phyloP scores from a whole-genome alignment of 306 rosid genomes.

The Prunus mongolica region DNA sequence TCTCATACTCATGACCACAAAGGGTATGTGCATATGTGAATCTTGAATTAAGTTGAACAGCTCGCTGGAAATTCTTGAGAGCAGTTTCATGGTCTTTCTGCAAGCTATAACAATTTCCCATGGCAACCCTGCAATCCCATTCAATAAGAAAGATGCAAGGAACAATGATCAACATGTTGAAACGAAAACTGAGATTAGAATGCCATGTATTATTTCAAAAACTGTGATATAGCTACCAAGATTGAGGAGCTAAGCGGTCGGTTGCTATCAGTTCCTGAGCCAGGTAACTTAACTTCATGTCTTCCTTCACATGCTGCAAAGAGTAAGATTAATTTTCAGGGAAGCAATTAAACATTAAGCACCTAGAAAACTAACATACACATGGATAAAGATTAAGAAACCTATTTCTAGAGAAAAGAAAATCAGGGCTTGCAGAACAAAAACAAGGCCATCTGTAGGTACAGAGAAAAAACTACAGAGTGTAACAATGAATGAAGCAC shows the following conservation, averaged over 20 bases:
- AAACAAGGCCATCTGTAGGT: background rate
- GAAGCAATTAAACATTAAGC: slow-evolving; percentile 17
- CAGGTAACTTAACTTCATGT: slow-evolving; percentile 92
- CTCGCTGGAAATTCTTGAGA: slow-evolving; percentile 92
- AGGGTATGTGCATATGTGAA: slow-evolving; percentile 99
- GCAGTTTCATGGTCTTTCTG: slow-evolving; percentile 61
- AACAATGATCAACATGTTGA: background rate
- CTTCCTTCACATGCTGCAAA: slow-evolving; percentile 97
- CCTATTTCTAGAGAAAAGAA: background rate
- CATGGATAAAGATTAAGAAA: background rate
- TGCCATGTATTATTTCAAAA: background rate
- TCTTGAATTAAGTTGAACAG: slow-evolving; percentile 84
- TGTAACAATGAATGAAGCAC: background rate
- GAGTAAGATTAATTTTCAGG: slow-evolving; percentile 21
- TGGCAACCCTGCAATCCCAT: slow-evolving; percentile 50
- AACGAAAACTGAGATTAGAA: background rate
- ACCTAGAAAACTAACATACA: background rate
- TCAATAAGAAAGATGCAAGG: slow-evolving; percentile 3
- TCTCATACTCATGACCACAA: slow-evolving; percentile 93
- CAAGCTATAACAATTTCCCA: slow-evolving; percentile 69
- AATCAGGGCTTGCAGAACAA: background rate
- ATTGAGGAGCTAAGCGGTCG: slow-evolving; percentile 94
- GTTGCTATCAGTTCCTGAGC: slow-evolving; percentile 88
- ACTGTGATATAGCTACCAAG: slow-evolving; percentile 61
- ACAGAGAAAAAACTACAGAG: background rate